Base-by-base conservation (phyloP, 352 stramenopile genomes). In the Phytophthora macrochlamydospora region DNA sequence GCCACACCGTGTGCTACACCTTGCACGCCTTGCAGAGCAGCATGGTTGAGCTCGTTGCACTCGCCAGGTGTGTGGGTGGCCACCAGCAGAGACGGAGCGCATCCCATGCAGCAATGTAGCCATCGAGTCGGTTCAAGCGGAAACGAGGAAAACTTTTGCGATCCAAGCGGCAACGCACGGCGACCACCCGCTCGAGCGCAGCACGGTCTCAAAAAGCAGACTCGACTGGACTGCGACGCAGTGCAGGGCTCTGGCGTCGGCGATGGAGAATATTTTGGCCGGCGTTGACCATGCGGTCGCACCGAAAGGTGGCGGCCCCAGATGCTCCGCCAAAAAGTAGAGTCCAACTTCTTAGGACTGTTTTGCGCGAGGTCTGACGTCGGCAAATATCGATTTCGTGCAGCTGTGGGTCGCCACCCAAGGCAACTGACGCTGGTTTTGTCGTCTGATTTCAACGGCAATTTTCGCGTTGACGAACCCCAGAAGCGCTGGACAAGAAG, bases 51-150 rank as follows among this genome's bases (percentile, higher is more conserved):
- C 43, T 49, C 38, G 8, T 13, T 45, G 43, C 43, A 49, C 18
- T 24, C 18, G 18, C 18, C 18, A 24, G 14, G 43, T n/a, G 43
- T 49, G 24, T 49, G 8, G 43, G 43, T 49, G 43, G 43, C 8
- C 2, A 49, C 40, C 12, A 46, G 18, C 12, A 24, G 8, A 24
- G 40, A 24, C 6, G 40, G 7, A 43, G 37, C 37, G 40, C 43
- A n/a, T n/a, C 24, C 29, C 43, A 8, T n/a, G 8, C 4, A 5
- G 38, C 8, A 45, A 49, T 49, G 43, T 49, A 49, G 43, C 43
- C 43, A 49, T 49, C 43, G 14, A 49, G 43, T n/a, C 43, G 43
- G 43, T 49, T 49, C 43, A 49, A 24, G 43, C 43, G 24, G 24
- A 12, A 49, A 49, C 43, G 4, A 24, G 18, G 18, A 49, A 49